Evolutionary conservation across 108 stramenopile genomes (phyloP).

Genomic region (Conticribra guillardii): DNA sequence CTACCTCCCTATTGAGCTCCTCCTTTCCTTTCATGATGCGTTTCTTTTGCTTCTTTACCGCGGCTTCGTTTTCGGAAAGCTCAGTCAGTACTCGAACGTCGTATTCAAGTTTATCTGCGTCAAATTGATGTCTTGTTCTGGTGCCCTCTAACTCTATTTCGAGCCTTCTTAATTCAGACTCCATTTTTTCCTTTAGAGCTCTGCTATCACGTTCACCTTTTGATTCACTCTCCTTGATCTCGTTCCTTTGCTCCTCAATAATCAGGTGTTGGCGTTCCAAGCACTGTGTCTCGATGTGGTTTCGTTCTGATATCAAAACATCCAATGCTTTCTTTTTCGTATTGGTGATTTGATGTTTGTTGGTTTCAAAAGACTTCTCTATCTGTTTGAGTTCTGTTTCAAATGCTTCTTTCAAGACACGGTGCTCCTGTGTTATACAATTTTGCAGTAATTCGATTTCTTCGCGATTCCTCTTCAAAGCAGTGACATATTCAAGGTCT

Average conservation of each 20-base stretch:
- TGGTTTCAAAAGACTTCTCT: conserved; percentile 37
- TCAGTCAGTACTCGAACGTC: conserved; percentile 47
- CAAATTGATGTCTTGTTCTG: conserved; percentile 33
- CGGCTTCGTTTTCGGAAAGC: conserved; percentile 31
- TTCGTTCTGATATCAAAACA: conserved; percentile 33
- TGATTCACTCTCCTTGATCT: conserved; percentile 31
- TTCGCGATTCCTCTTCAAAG: conserved; percentile 38
- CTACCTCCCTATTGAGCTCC: conserved; percentile 20
- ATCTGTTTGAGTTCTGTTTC: conserved; percentile 39
- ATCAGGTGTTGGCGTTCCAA: conserved; percentile 29
- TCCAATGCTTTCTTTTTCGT: conserved; percentile 31
- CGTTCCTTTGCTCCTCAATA: conserved; percentile 28
- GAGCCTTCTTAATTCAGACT: conserved; percentile 26
- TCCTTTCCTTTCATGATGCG: conserved; percentile 52
- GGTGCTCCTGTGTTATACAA: conserved; percentile 36
- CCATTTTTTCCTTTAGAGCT: conserved; percentile 31
- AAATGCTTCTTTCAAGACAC: conserved; percentile 34
- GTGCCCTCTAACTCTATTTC: conserved; percentile 43
- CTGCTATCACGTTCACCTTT: conserved; percentile 20
- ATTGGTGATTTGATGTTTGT: conserved; percentile 19
- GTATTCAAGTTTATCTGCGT: conserved; percentile 46
- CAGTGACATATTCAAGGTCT: conserved; percentile 51
- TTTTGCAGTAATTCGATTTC: conserved; percentile 38
- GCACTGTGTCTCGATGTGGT: conserved; percentile 21
- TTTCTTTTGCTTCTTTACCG: conserved; percentile 45